Percentiles rank a stretch among this genome's conserved stretches.
phyloP scores from a whole-genome alignment of 352 stramenopile species.

The Pythium rhizo-oryzae region DNA sequence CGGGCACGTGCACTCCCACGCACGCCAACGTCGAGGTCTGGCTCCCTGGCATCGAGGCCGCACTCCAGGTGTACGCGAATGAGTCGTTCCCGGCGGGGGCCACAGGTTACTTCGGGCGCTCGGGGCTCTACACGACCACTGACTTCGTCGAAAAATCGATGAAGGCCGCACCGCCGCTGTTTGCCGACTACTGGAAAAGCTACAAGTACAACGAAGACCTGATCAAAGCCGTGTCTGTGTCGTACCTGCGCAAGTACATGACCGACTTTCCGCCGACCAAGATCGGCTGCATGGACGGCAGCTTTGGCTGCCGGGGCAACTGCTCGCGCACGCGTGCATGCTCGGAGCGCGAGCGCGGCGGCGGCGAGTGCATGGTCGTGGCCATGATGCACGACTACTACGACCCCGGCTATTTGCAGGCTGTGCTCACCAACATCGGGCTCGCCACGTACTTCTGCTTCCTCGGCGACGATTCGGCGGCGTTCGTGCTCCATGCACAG shows the following conservation, averaged over 20 bases:
- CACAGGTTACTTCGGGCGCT: conserved; percentile 44
- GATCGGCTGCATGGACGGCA: conserved; percentile 34
- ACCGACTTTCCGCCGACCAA: conserved; percentile 37
- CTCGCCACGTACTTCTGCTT: conserved; percentile 53
- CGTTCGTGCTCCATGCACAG: not conserved
- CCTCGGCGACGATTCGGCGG: conserved; percentile 10
- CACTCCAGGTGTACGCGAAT: conserved; percentile 49
- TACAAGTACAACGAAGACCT: conserved; percentile 45
- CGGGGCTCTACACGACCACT: conserved; percentile 51
- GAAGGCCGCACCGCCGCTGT: conserved; percentile 22
- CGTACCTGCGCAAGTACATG: conserved; percentile 32
- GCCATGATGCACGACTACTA: conserved; percentile 41
- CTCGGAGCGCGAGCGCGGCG: conserved; percentile 43
- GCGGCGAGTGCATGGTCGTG: conserved; percentile 42
- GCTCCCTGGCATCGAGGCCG: conserved; percentile 36
- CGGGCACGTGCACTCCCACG: conserved; percentile 47
- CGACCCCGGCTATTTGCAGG: conserved; percentile 34
- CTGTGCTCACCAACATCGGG: conserved; percentile 35
- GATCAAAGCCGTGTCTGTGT: conserved; percentile 35
- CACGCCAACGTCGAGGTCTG: conserved; percentile 68
- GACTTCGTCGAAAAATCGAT: conserved; percentile 31
- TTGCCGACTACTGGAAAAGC: conserved; percentile 52
- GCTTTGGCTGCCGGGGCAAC: conserved; percentile 45
- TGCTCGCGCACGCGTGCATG: conserved; percentile 53
- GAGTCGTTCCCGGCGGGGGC: conserved; percentile 42